Percentiles rank a stretch among this genome's conserved stretches.
These are phyloP conservation scores for Lizonia empirigonia DNA, from an alignment of 2,329 filamentous ascomycete genomes.

Conservation along the genomic window DNA sequence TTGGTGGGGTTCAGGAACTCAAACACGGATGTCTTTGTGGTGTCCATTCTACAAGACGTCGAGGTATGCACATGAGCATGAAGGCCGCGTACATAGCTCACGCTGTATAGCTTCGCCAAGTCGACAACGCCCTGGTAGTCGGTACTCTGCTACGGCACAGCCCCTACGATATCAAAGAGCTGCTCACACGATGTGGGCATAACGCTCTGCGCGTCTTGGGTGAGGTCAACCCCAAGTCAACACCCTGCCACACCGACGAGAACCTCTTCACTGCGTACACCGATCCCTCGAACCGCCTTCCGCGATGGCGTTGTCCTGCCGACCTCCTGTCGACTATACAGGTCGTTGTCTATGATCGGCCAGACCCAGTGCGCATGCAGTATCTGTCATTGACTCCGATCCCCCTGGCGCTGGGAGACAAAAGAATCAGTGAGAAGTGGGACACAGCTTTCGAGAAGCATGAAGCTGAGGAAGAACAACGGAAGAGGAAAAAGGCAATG, in stretches of 20 bases:
- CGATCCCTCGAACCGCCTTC: constrained; percentile 60
- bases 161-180: constrained; percentile 76
- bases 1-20: constrained; percentile 97
- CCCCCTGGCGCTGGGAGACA: constrained; percentile 75
- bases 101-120: constrained; percentile 52
- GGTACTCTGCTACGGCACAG: constrained; percentile 84
- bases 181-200: constrained; percentile 84
- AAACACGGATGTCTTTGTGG: constrained; percentile 84
- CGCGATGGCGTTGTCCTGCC: constrained; percentile 71
- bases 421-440: constrained; percentile 55
- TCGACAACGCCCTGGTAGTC: constrained; percentile 84
- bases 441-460: constrained; percentile 56
- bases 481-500: constrained; percentile 65
- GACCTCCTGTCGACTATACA: constrained; percentile 76
- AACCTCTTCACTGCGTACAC: constrained; percentile 70
- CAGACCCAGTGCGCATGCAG: constrained; percentile 87
- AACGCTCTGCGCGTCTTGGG: constrained; percentile 85
- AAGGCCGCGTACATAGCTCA: constrained; percentile 7
- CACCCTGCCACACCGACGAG: constrained; percentile 62
- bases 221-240: constrained; percentile 69
- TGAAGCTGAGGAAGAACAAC: constrained; percentile 73
- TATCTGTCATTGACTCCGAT: constrained; percentile 93
- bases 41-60: constrained; percentile 87
- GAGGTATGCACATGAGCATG: constrained; percentile 65
- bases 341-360: constrained; percentile 86